Evolutionary conservation across 768 basidiomycete species (phyloP).

Genomic region (Phlebiopsis gigantea): DNA sequence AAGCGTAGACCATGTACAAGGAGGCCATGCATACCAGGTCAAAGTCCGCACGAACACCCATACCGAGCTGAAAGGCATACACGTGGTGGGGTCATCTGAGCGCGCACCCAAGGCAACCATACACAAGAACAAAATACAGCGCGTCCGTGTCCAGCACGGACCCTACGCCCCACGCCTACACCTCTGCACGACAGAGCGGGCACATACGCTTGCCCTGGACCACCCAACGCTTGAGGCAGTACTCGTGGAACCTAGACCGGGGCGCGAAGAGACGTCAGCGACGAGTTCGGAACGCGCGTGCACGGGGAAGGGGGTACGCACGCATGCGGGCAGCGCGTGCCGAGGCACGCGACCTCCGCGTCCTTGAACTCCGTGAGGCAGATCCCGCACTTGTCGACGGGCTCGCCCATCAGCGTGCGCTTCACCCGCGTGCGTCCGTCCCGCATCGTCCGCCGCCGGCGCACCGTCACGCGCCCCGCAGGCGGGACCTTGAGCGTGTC

Average conservation of each 20-base stretch:
- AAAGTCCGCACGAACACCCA: background rate
- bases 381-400: slow-evolving; percentile 68
- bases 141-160: slow-evolving; percentile 2
- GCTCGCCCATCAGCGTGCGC: slow-evolving; percentile 52
- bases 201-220: slow-evolving; percentile 54
- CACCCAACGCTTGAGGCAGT: slow-evolving; percentile 60
- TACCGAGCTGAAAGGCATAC: background rate
- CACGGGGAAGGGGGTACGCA: slow-evolving; percentile 23
- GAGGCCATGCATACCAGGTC: background rate
- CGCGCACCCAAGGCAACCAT: too few species aligned
- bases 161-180: slow-evolving; percentile 18
- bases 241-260: slow-evolving; percentile 48
- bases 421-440: slow-evolving; percentile 72
- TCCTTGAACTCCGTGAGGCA: slow-evolving; percentile 67
- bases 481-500: slow-evolving; percentile 13
- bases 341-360: slow-evolving; percentile 50
- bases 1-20: background rate
- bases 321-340: slow-evolving; percentile 56
- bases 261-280: slow-evolving; percentile 2
- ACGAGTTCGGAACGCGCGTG: background rate
- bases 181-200: slow-evolving; percentile 54
- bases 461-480: slow-evolving; percentile 40
- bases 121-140: background rate
- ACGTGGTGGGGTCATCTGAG: background rate
- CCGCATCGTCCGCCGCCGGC: slow-evolving; percentile 51